Evolutionary conservation across 2,329 filamentous ascomycete genomes (phyloP).

Genomic region (Teratosphaeria viscida): DNA sequence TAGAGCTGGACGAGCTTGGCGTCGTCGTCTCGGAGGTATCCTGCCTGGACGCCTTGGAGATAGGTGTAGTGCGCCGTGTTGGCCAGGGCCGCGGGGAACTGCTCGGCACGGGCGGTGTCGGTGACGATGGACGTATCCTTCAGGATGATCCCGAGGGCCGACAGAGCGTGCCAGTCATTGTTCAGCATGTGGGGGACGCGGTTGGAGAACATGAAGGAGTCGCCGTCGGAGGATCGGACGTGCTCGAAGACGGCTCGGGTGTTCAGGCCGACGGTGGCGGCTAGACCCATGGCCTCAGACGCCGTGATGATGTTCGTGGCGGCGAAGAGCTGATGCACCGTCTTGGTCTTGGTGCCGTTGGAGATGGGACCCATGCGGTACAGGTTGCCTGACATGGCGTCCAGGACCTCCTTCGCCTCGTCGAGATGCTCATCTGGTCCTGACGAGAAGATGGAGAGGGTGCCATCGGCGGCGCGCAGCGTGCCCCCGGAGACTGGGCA

Average conservation of each 20-base stretch:
- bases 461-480: conserved; percentile 57
- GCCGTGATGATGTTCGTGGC: conserved; percentile 48
- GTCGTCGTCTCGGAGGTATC: conserved; percentile 46
- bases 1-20: conserved; percentile 48
- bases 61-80: conserved; percentile 56
- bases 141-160: conserved; percentile 37
- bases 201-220: conserved; percentile 49
- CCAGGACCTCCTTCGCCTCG: conserved; percentile 48
- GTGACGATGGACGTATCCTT: conserved; percentile 55
- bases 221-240: conserved; percentile 31
- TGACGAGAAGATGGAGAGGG: conserved; percentile 64
- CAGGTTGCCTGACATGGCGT: conserved; percentile 58
- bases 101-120: conserved; percentile 47
- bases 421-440: conserved; percentile 44
- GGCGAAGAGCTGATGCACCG: conserved; percentile 49
- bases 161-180: conserved; percentile 38
- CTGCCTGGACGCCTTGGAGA: conserved; percentile 48
- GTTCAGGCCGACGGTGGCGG: conserved; percentile 43
- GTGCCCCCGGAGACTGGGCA: conserved; percentile 64
- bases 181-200: conserved; percentile 43
- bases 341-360: conserved; percentile 46
- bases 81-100: conserved; percentile 52
- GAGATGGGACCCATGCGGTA: conserved; percentile 45
- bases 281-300: conserved; percentile 48
- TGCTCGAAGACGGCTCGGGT: conserved; percentile 39